phyloP scores from a whole-genome alignment of 1,284 basidiomycete genomes.

The Cutaneotrichosporon arboriforme region DNA sequence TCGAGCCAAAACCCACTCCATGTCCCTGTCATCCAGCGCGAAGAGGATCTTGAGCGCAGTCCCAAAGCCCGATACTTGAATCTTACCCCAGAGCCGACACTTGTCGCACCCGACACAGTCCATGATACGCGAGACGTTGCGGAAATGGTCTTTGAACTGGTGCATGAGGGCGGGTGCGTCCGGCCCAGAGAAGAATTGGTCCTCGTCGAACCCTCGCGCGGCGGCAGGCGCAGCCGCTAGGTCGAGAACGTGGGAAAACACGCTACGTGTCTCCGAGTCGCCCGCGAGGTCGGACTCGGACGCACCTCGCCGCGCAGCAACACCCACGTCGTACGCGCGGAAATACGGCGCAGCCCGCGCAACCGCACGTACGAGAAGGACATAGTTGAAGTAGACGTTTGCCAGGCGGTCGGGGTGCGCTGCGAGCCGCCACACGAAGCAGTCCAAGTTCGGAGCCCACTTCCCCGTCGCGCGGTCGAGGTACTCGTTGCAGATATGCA shows the following conservation, averaged over 20 bases:
- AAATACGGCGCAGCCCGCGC: slow-evolving; percentile 83
- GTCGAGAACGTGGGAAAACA: slow-evolving; percentile 59
- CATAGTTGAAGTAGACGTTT: slow-evolving; percentile 96
- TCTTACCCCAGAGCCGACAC: slow-evolving; percentile 97
- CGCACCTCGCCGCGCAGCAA: slow-evolving; percentile 43
- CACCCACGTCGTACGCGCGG: slow-evolving; percentile 73
- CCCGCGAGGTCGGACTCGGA: slow-evolving; percentile 56
- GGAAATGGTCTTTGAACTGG: slow-evolving; percentile 94
- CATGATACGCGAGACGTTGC: slow-evolving; percentile 96
- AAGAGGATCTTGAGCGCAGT: slow-evolving; percentile 97
- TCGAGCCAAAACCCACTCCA: slow-evolving; percentile 60
- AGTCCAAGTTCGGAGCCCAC: slow-evolving; percentile 92
- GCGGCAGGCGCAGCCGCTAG: slow-evolving; percentile 52
- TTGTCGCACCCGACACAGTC: slow-evolving; percentile 99
- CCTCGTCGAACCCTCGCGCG: slow-evolving; percentile 68
- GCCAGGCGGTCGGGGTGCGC: slow-evolving; percentile 92
- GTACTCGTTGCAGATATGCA: slow-evolving; percentile 89
- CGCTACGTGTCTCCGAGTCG: slow-evolving; percentile 59
- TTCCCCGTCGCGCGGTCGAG: slow-evolving; percentile 87
- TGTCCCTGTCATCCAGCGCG: slow-evolving; percentile 79
- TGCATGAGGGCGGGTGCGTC: slow-evolving; percentile 83
- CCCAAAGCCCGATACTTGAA: slow-evolving; percentile 89
- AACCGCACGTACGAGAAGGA: slow-evolving; percentile 84
- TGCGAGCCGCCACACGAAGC: slow-evolving; percentile 83
- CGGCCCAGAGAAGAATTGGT: slow-evolving; percentile 74